Base-by-base conservation (phyloP, 2,329 filamentous ascomycete genomes). In the Fusarium buxicola region DNA sequence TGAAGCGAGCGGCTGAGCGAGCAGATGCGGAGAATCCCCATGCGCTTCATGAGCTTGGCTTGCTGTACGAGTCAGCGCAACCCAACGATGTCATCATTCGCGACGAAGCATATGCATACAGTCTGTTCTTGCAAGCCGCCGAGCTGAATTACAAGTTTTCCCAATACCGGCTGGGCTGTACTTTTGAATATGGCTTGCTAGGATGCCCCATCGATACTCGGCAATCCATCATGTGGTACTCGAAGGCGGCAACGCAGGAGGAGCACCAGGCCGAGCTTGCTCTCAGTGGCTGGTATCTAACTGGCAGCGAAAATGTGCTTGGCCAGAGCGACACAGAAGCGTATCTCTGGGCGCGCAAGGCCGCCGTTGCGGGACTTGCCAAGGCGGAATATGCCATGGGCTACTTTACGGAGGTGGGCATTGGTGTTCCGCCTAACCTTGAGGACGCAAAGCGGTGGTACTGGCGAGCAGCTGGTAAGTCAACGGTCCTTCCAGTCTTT, bases 371-470 rank as follows among this genome's bases (percentile, higher is more conserved):
- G 4, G 93, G 94, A 3, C 78, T 97, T 32, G 89, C 92, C 8
- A 99, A 98, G 81, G 95, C 95, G 0, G 92, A 98, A 79, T 98
- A 97, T 78, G 95, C 94, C 0, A 97, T 99, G 75, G 95, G 95
- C 0, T 97, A 98, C 78, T 97, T 96, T 73, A 96, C 92, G 1
- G 95, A 99, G 77, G 89, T 95, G 44, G 95, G 95, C 11, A 98
- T 99, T 69, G 95, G 95, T 27, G 89, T 92, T 64, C 83, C 89
- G 13, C 88, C 91, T 8, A 96, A 94, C 74, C 72, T 97, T 69
- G 95, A 99, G 71, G 95, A 98, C 78, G 95, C 94, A 18, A 97
- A 96, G 83, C 87, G 93, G 69, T 99, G 95, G 95, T 99, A 99
- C 79, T 97, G 94, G 86, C 86, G 94, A 75, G 94, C 95, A 77